Percentiles rank a stretch among this genome's conserved stretches.
These are phyloP conservation scores for Calonectria henricotiae DNA, from an alignment of 2,329 filamentous ascomycete genomes.

Conservation along the genomic window DNA sequence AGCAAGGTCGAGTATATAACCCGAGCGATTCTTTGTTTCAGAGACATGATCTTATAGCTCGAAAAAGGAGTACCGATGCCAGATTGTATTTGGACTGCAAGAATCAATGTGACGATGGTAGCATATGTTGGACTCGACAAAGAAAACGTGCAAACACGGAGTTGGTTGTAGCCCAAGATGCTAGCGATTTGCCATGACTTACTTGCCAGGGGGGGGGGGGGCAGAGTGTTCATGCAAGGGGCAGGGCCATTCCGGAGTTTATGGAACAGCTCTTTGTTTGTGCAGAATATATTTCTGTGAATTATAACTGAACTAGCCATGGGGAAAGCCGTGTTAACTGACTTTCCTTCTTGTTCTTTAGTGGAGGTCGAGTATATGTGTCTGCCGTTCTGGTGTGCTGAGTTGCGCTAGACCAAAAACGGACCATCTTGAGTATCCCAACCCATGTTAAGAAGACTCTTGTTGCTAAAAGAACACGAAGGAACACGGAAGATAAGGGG, in stretches of 20 bases:
- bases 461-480: neutral
- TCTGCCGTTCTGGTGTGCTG: neutral
- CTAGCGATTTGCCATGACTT: neutral
- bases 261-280: neutral
- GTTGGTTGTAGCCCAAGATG: too few relatives aligned
- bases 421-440: neutral
- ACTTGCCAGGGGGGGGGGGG: too few relatives aligned
- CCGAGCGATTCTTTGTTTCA: too few relatives aligned
- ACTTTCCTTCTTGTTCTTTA: neutral
- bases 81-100: too few relatives aligned
- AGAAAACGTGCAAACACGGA: too few relatives aligned
- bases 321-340: too few relatives aligned
- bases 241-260: neutral
- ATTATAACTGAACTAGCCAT: neutral
- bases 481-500: neutral
- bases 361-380: neutral
- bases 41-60: too few relatives aligned
- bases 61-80: too few relatives aligned
- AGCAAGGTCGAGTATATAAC: too few relatives aligned
- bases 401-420: conserved; percentile 7
- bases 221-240: neutral
- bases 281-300: too few relatives aligned
- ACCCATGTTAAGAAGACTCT: neutral
- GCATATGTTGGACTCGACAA: too few relatives aligned
- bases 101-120: too few relatives aligned